phyloP scores from a whole-genome alignment of 768 basidiomycete genomes.

The Boletus pseudopeckii region DNA sequence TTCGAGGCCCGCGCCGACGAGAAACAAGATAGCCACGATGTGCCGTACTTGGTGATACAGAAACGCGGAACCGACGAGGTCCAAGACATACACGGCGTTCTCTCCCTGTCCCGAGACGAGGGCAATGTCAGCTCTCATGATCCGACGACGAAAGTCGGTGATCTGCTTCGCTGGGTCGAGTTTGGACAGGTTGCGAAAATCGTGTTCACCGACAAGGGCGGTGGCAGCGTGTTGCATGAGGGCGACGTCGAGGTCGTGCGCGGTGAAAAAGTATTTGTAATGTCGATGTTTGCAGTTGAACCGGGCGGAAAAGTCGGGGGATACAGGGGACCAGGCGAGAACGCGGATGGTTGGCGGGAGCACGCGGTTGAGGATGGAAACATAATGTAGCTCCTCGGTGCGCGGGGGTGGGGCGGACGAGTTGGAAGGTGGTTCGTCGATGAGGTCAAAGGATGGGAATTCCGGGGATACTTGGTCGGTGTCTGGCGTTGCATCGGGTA shows the following conservation, averaged over 20 bases:
- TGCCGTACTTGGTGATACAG: slow-evolving; percentile 96
- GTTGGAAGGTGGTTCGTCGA: slow-evolving; percentile 39
- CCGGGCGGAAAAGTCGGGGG: slow-evolving; percentile 76
- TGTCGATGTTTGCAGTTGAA: slow-evolving; percentile 85
- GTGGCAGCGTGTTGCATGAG: slow-evolving; percentile 75
- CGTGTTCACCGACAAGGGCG: slow-evolving; percentile 81
- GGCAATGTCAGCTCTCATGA: slow-evolving; percentile 63
- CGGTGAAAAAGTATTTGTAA: slow-evolving; percentile 96
- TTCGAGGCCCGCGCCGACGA: slow-evolving; percentile 82
- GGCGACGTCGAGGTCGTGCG: slow-evolving; percentile 59
- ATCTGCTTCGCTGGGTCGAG: slow-evolving; percentile 91
- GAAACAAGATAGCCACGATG: slow-evolving; percentile 88
- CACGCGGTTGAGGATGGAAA: slow-evolving; percentile 77
- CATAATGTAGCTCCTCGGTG: slow-evolving; percentile 66
- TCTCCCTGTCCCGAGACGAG: slow-evolving; percentile 36
- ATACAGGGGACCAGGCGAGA: slow-evolving; percentile 91
- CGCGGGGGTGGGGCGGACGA: slow-evolving; percentile 23
- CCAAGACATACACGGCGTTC: slow-evolving; percentile 60
- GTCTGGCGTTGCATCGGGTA: slow-evolving; percentile 1
- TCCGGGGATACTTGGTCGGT: slow-evolving; percentile 4
- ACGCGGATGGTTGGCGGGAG: slow-evolving; percentile 89
- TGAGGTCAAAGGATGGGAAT: slow-evolving; percentile 31
- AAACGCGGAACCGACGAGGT: slow-evolving; percentile 85
- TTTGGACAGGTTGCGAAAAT: slow-evolving; percentile 95
- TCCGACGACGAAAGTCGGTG: slow-evolving; percentile 66